Evolutionary conservation across 78 protist genomes (phyloP).

Genomic region (Speleostelium caveatum): DNA sequence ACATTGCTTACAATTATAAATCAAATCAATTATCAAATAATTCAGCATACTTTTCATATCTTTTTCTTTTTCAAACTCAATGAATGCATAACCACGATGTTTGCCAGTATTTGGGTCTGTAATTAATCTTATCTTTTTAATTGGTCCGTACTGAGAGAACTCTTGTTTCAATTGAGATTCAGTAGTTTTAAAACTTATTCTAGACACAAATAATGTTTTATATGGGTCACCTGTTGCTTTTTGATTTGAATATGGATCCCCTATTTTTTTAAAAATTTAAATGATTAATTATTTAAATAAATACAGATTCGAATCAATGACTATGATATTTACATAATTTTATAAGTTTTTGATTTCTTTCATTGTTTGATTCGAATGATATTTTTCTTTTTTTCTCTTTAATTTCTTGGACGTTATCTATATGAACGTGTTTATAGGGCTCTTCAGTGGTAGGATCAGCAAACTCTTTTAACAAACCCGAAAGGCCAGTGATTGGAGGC

Average conservation of each 20-base stretch:
- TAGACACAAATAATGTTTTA: conserved; percentile 79
- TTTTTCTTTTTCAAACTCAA: conserved; percentile 91
- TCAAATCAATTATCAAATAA: neutral
- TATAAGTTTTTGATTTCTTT: conserved; percentile 9
- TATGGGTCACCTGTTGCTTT: conserved; percentile 84
- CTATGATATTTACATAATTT: neutral
- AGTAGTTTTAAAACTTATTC: conserved; percentile 80
- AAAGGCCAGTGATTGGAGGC: conserved; percentile 51
- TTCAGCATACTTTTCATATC: conserved; percentile 87
- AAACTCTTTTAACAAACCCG: conserved; percentile 25
- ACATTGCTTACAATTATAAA: neutral
- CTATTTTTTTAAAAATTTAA: conserved; percentile 17
- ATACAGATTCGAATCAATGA: neutral
- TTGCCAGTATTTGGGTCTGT: conserved; percentile 68
- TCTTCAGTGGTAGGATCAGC: conserved; percentile 8
- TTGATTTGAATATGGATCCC: conserved; percentile 78
- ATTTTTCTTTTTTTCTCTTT: conserved; percentile 23
- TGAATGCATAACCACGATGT: conserved; percentile 93
- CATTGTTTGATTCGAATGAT: neutral
- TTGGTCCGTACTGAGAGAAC: conserved; percentile 86
- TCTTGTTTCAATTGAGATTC: conserved; percentile 84
- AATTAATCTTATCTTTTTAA: conserved; percentile 78
- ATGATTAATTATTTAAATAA: neutral
- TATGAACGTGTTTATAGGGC: conserved; percentile 12
- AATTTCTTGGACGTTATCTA: conserved; percentile 18